These are phyloP conservation scores for Sarcodon sp. DNA, from an alignment of 768 basidiomycete species.

Conservation along the genomic window DNA sequence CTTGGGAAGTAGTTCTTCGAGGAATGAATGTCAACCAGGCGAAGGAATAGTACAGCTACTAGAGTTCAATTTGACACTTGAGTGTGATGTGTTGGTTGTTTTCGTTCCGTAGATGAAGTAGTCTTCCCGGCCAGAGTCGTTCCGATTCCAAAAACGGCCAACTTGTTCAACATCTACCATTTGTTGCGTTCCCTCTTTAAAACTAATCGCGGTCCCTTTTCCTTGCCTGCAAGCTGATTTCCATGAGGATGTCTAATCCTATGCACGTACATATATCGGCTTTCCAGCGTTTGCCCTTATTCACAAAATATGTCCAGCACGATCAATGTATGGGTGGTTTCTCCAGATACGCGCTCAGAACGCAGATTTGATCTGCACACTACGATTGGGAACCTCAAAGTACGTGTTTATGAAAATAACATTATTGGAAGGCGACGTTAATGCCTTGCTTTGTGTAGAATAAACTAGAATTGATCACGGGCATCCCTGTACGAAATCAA, in stretches of 20 bases:
- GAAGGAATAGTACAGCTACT: too few species aligned
- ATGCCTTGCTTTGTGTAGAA: constrained; percentile 4
- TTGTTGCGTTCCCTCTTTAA: background rate
- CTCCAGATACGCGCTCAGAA: constrained; percentile 86
- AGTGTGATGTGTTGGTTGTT: too few species aligned
- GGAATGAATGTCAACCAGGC: background rate
- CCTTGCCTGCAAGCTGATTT: background rate
- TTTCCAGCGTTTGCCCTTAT: background rate
- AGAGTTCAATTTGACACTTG: too few species aligned
- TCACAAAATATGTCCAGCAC: constrained; percentile 24
- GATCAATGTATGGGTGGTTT: constrained; percentile 67
- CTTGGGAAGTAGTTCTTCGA: constrained; percentile 16
- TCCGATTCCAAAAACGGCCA: too few species aligned
- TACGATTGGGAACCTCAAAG: constrained; percentile 77
- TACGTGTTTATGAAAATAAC: constrained; percentile 15
- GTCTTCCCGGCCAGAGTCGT: too few species aligned
- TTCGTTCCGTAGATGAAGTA: too few species aligned
- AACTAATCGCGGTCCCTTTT: constrained; percentile 11
- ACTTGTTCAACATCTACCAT: too few species aligned
- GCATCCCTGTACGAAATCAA: constrained; percentile 70
- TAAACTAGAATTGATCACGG: constrained; percentile 87
- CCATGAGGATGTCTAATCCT: background rate
- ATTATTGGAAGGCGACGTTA: background rate
- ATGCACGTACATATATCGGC: too few species aligned
- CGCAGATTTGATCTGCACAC: constrained; percentile 67